Conservation (phyloP, 306 rosid species). For the Abrus precatorius region DNA sequence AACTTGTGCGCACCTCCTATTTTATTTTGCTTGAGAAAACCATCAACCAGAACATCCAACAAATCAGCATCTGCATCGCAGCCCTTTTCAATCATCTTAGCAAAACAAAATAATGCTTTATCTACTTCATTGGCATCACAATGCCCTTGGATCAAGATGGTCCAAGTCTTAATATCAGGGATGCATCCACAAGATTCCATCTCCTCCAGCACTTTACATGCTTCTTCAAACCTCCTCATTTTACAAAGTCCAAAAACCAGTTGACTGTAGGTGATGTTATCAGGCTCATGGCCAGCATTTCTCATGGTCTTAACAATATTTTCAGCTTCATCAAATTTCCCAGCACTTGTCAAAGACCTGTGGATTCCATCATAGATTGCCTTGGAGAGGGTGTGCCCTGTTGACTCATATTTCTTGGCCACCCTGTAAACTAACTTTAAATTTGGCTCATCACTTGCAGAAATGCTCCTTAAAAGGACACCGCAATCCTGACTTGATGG, state of each 20-base stretch:
- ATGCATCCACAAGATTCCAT: constrained; percentile 81
- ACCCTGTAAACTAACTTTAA: constrained; percentile 72
- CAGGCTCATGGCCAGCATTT: constrained; percentile 82
- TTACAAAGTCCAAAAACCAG: constrained; percentile 85
- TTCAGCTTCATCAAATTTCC: constrained; percentile 84
- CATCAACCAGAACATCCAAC: constrained; percentile 67
- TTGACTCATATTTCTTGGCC: constrained; percentile 69
- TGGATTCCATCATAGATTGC: constrained; percentile 85
- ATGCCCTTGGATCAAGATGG: constrained; percentile 90
- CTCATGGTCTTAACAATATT: constrained; percentile 63
- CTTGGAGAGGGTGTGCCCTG: constrained; percentile 69
- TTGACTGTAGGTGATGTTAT: constrained; percentile 88
- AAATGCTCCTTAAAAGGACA: constrained; percentile 60
- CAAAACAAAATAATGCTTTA: constrained; percentile 67
- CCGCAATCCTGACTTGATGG: constrained; percentile 72
- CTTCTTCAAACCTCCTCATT: constrained; percentile 75
- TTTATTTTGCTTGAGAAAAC: constrained; percentile 65
- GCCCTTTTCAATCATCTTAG: constrained; percentile 74
- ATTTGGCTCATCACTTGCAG: constrained; percentile 62
- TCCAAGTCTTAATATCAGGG: constrained; percentile 94
- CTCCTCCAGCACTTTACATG: constrained; percentile 73
- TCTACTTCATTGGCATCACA: constrained; percentile 76
- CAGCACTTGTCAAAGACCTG: constrained; percentile 73
- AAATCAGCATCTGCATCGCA: constrained; percentile 75
- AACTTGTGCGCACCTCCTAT: constrained; percentile 71